Percentiles rank a stretch among this genome's conserved stretches.
Conservation (phyloP, 1,284 basidiomycete genomes). For the Somion occarium region DNA sequence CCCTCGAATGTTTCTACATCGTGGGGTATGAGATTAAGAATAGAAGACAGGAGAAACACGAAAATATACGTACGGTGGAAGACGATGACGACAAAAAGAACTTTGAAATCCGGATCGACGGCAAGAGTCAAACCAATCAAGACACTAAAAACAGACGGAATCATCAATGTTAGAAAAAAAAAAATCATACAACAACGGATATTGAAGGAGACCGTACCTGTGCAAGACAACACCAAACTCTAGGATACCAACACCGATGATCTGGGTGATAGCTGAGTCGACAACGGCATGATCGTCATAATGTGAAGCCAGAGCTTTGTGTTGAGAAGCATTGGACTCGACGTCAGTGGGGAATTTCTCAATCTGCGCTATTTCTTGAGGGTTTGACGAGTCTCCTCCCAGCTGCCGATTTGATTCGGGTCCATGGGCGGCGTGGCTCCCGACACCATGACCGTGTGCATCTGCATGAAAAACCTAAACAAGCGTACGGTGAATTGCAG, state of each 20-base stretch:
- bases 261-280: conserved; percentile 60
- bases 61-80: conserved; percentile 78
- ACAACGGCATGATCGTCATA: conserved; percentile 15
- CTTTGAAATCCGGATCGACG: conserved; percentile 75
- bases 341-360: conserved; percentile 5
- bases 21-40: conserved; percentile 26
- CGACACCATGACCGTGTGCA: conserved; percentile 60
- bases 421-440: conserved; percentile 66
- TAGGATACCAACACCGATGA: conserved; percentile 83
- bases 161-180: not conserved
- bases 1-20: conserved; percentile 94
- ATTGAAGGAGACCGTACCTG: conserved; percentile 34
- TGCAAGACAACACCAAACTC: conserved; percentile 94
- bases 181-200: not conserved
- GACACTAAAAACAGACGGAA: conserved; percentile 51
- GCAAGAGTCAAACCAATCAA: conserved; percentile 94
- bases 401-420: conserved; percentile 49
- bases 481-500: not conserved
- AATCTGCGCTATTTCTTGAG: not conserved
- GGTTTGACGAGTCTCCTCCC: conserved; percentile 9
- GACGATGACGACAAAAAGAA: conserved; percentile 87
- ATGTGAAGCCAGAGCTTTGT: conserved; percentile 5
- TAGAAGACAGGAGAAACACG: not conserved
- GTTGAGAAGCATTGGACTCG: not conserved
- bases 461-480: conserved; percentile 33